Evolutionary conservation across 2,329 filamentous ascomycete genomes (phyloP), one percentile per base, ranked within the genome.

Genomic region (Calycina marina): DNA sequence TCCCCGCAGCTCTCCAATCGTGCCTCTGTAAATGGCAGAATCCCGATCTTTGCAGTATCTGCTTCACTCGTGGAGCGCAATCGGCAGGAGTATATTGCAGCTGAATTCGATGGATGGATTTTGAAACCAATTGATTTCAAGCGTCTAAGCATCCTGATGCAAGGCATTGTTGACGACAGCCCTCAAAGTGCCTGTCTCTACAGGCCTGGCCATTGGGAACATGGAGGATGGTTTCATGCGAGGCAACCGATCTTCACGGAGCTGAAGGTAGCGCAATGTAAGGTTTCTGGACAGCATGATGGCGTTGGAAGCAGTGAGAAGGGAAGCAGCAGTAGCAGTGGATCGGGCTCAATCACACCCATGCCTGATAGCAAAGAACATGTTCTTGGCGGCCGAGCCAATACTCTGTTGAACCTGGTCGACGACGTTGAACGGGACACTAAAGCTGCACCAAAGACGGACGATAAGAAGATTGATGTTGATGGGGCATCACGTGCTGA

Each of bases 71-170:
- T 80, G 1, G 85, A 93, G 51, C 67, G 63, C 12, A 69, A 85
- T 27, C 67, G 61, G 31, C 61, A 76, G 25, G 67, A 56, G 0
- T 93, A 93, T 43, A 68, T 84, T 26, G 65, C 79, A 27, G 73
- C 74, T 5, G 85, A 85, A 0, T 93, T 93, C 43, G 84, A 93
- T 43, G 85, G 79, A 14, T 93, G 84, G 84, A 85, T 93, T 15
- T 59, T 92, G 36, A 93, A 93, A 48, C 84, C 84, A 0, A 80
- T 93, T 27, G 75, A 88, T 38, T 92, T 93, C 50, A 71, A 73
- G 43, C 67, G 83, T 6, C 61, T 93, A 0, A 72, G 71, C 37
- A 63, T 67, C 14, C 61, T 93, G 5, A 63, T 93, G 34, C 54
- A 60, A 1, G 83, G 82, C 1, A 80, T 90, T 24, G 63, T 72